Percentiles rank a stretch among this genome's conserved stretches.
Conservation (phyloP, 1,284 basidiomycete genomes). For the Boletus mariae region DNA sequence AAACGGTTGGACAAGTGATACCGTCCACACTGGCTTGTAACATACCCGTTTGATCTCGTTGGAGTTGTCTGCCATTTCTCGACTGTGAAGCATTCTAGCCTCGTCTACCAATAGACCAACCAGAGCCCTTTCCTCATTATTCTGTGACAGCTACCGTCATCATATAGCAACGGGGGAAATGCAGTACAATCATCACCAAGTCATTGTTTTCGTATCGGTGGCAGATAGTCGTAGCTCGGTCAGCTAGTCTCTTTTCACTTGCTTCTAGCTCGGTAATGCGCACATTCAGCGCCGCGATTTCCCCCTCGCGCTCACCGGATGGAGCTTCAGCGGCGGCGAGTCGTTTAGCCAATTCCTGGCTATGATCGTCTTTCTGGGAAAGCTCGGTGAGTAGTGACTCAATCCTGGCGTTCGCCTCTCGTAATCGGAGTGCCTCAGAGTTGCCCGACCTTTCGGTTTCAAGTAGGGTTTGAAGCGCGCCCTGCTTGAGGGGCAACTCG, state of each 20-base stretch:
- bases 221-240: slow-evolving; percentile 30
- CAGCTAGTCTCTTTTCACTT: slow-evolving; percentile 24
- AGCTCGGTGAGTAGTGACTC: slow-evolving; percentile 26
- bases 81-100: slow-evolving; percentile 44
- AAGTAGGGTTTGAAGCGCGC: slow-evolving; percentile 20
- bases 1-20: slow-evolving; percentile 10
- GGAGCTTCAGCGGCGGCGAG: slow-evolving; percentile 22
- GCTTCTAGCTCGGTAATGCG: slow-evolving; percentile 31
- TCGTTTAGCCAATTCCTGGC: slow-evolving; percentile 22
- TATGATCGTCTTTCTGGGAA: slow-evolving; percentile 17
- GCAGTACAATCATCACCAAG: slow-evolving; percentile 35
- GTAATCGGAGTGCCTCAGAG: slow-evolving; percentile 20
- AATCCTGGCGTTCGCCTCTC: slow-evolving; percentile 19
- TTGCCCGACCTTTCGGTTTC: slow-evolving; percentile 21
- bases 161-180: slow-evolving; percentile 4
- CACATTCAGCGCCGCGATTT: slow-evolving; percentile 23
- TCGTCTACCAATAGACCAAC: slow-evolving; percentile 41
- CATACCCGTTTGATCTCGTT: slow-evolving; percentile 50
- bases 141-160: slow-evolving; percentile 32
- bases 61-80: slow-evolving; percentile 46
- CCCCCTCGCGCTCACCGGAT: slow-evolving; percentile 20
- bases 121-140: slow-evolving; percentile 45
- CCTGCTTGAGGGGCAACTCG: slow-evolving; percentile 28
- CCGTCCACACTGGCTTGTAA: neutral
- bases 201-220: slow-evolving; percentile 39